A percentile compares a stretch with the other conserved stretches of the same genome.
These are phyloP conservation scores for Gossypium gossypioides DNA, from an alignment of 441 rosid genomes.

Conservation along the genomic window DNA sequence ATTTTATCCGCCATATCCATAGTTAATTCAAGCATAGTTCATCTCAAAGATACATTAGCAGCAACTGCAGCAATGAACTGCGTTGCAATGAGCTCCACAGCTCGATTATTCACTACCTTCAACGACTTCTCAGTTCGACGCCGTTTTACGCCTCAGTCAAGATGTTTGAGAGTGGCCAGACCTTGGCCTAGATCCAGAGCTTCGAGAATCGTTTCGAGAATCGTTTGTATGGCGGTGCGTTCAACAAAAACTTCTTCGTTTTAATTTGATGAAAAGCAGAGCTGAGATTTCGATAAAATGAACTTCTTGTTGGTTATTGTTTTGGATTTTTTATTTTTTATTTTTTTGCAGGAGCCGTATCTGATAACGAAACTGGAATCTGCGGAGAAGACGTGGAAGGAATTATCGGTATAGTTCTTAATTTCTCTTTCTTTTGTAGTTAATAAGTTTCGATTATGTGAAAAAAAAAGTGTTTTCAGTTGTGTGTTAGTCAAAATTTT, in stretches of 20 bases:
- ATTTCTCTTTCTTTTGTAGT: neutral
- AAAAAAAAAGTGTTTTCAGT: neutral
- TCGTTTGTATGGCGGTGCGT: conserved; percentile 84
- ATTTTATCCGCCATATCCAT: neutral
- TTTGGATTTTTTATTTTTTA: neutral
- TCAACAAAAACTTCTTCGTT: neutral
- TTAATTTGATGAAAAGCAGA: neutral
- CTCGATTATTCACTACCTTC: conserved; percentile 29
- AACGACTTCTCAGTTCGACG: conserved; percentile 12
- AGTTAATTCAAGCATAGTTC: neutral
- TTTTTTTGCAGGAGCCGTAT: conserved; percentile 59
- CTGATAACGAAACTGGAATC: conserved; percentile 72
- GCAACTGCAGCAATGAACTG: conserved; percentile 27
- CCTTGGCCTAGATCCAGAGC: conserved; percentile 29
- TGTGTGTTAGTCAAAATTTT: neutral
- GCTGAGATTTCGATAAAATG: neutral
- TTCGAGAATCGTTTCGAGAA: conserved; percentile 44
- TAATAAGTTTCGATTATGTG: neutral
- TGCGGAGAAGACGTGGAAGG: conserved; percentile 91
- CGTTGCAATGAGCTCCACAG: conserved; percentile 36
- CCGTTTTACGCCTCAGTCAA: conserved; percentile 13
- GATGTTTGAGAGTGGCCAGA: conserved; percentile 18
- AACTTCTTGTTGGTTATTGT: neutral
- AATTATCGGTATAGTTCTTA: conserved; percentile 52
- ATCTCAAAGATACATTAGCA: neutral